Conservation (phyloP, 257 asterid species). For the Haberlea rhodopensis region DNA sequence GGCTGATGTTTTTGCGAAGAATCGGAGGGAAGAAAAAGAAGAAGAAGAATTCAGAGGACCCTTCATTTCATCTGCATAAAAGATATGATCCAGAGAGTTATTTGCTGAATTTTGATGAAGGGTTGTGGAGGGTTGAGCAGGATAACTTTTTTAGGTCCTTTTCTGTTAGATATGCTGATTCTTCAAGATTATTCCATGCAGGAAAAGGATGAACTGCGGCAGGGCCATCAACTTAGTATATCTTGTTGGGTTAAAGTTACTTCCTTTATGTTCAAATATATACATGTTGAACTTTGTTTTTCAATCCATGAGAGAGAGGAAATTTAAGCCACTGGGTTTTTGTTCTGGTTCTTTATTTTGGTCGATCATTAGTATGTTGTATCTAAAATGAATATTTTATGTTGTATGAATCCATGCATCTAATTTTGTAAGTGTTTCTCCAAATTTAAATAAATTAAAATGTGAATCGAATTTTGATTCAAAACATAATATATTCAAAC, state of each 20-base stretch:
- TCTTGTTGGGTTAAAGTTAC: background rate
- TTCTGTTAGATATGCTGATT: constrained; percentile 70
- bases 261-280: background rate
- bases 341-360: too few species aligned
- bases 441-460: too few species aligned
- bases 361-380: too few species aligned
- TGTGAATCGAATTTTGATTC: too few species aligned
- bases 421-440: too few species aligned
- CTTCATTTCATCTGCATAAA: constrained; percentile 22
- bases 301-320: too few species aligned
- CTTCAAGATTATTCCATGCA: constrained; percentile 33
- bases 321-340: too few species aligned
- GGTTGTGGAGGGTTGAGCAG: constrained; percentile 40
- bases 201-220: constrained; percentile 1
- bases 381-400: too few species aligned
- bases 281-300: background rate
- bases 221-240: too few species aligned
- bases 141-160: constrained; percentile 64
- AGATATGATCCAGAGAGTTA: constrained; percentile 54
- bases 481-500: too few species aligned
- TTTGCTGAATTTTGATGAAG: constrained; percentile 68
- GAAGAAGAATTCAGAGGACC: constrained; percentile 30
- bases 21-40: constrained; percentile 31
- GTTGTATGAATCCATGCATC: too few species aligned
- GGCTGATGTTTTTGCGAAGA: constrained; percentile 55